phyloP scores from a whole-genome alignment of 257 asterid species.

The Solanum chmielewskii region DNA sequence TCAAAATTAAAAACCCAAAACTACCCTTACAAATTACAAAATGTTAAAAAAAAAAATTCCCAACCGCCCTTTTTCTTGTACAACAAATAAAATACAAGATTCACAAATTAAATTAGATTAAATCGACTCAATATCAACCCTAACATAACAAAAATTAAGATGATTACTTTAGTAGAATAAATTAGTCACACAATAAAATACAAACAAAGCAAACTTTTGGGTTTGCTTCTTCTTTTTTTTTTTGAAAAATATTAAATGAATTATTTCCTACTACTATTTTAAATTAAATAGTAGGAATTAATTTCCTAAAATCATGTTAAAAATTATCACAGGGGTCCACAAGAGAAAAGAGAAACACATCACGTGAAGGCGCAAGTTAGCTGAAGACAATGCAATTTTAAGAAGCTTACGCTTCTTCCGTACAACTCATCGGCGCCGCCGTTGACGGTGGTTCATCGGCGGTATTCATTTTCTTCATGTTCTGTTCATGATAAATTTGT shows the following conservation, averaged over 20 bases:
- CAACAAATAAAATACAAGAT: neutral
- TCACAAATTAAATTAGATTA: neutral
- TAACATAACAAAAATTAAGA: neutral
- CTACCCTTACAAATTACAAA: neutral
- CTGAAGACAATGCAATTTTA: neutral
- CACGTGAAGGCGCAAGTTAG: slow-evolving; percentile 20
- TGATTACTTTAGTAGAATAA: neutral
- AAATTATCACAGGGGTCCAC: slow-evolving; percentile 7
- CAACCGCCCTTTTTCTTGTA: neutral
- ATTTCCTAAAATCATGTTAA: neutral
- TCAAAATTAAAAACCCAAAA: neutral
- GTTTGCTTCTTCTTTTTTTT: neutral
- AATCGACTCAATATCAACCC: neutral
- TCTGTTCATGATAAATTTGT: slow-evolving; percentile 58
- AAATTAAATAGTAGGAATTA: neutral
- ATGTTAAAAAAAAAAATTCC: neutral
- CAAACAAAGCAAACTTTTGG: neutral
- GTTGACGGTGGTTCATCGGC: neutral
- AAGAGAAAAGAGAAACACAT: slow-evolving; percentile 6
- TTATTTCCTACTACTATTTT: slow-evolving; percentile 2
- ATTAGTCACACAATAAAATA: neutral
- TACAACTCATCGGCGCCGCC: slow-evolving; percentile 9
- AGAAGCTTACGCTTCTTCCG: slow-evolving; percentile 5
- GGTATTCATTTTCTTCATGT: slow-evolving; percentile 34
- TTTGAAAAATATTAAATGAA: neutral